A percentile compares a stretch with the other conserved stretches of the same genome.
These are phyloP conservation scores for Priceomyces castillae DNA, from an alignment of 805 yeast species.

Conservation along the genomic window DNA sequence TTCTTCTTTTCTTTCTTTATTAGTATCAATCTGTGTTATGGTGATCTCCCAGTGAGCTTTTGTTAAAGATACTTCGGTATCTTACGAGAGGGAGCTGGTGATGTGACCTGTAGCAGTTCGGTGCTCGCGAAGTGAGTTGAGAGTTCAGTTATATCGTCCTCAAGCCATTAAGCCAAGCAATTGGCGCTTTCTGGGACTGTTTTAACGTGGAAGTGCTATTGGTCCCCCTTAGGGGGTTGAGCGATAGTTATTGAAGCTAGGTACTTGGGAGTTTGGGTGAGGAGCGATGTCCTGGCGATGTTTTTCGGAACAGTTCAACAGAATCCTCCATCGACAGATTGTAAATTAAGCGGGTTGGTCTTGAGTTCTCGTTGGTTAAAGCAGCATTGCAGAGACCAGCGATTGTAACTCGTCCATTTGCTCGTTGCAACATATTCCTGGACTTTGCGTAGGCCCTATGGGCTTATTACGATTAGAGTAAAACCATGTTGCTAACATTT, in stretches of 20 bases:
- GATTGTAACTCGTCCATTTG: conserved; percentile 60
- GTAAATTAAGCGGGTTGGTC: conserved; percentile 64
- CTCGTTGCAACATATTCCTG: conserved; percentile 98
- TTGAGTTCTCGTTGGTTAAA: conserved; percentile 51
- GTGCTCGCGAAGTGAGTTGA: conserved; percentile 68
- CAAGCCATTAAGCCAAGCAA: conserved; percentile 15
- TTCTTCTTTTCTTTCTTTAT: conserved; percentile 18
- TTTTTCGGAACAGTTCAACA: conserved; percentile 52
- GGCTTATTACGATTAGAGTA: conserved; percentile 98
- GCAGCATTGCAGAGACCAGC: background rate
- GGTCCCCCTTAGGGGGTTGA: conserved; percentile 53
- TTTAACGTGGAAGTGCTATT: conserved; percentile 20
- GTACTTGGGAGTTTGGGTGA: conserved; percentile 13
- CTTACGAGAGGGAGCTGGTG: conserved; percentile 27
- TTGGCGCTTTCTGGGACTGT: conserved; percentile 17
- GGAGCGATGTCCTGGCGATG: conserved; percentile 10
- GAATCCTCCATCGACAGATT: conserved; percentile 99
- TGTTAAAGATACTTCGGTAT: conserved; percentile 32
- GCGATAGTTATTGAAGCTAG: conserved; percentile 38
- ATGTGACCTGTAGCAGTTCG: conserved; percentile 53
- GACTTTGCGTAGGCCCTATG: conserved; percentile 89
- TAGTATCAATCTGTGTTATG: conserved; percentile 53
- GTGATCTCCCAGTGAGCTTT: conserved; percentile 39
- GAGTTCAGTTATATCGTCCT: conserved; percentile 7
- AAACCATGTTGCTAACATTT: conserved; percentile 99